Evolutionary conservation across 139 green algal genomes (phyloP).

Genomic region (Trebouxia sp.): DNA sequence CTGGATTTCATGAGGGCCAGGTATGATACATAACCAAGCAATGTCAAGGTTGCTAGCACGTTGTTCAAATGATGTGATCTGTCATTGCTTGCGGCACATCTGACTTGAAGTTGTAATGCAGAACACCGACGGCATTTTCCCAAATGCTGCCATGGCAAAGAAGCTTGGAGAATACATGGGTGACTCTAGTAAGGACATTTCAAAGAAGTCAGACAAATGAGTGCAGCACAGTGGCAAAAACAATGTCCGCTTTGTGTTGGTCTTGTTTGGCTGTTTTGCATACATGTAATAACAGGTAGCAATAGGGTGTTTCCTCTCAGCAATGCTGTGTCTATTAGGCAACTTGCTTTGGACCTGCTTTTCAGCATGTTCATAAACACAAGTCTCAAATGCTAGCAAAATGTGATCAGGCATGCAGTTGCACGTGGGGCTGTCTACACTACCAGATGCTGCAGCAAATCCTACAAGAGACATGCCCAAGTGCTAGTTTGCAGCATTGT

Average conservation of each 20-base stretch:
- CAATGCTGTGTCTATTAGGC: too few relatives aligned
- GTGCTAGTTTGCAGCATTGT: too few relatives aligned
- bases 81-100: background rate
- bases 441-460: too few relatives aligned
- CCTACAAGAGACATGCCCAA: too few relatives aligned
- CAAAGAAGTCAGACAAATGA: slow-evolving; percentile 10
- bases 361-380: too few relatives aligned
- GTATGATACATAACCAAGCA: background rate
- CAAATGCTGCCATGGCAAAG: slow-evolving; percentile 25
- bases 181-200: background rate
- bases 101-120: background rate
- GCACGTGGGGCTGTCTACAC: too few relatives aligned
- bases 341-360: too few relatives aligned
- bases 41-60: background rate
- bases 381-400: too few relatives aligned
- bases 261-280: background rate
- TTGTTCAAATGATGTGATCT: background rate
- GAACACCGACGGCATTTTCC: slow-evolving; percentile 26
- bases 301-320: too few relatives aligned
- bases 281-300: too few relatives aligned
- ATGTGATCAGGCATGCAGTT: too few relatives aligned
- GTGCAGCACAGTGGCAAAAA: background rate
- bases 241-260: background rate
- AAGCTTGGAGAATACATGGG: slow-evolving; percentile 30
- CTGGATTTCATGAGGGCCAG: slow-evolving; percentile 22